phyloP scores from a whole-genome alignment of 23 red algal species.

The Cyanidiococcus yangmingshanensis region DNA sequence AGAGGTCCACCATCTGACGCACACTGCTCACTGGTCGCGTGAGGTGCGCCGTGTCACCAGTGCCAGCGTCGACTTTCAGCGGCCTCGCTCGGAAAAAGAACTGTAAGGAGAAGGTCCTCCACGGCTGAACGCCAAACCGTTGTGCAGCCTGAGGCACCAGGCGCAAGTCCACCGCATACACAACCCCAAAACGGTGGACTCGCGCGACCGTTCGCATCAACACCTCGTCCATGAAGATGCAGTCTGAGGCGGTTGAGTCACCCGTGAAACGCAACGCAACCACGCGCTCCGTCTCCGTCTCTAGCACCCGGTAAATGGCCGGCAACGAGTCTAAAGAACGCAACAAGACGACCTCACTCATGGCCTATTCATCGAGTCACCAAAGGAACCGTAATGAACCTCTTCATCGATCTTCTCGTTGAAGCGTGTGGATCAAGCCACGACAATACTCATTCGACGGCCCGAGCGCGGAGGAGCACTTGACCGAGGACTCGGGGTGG shows the following conservation, averaged over 20 bases:
- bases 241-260: not conserved
- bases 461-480: too few species aligned
- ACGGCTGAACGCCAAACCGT: not conserved
- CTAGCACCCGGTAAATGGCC: not conserved
- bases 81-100: not conserved
- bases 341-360: too few species aligned
- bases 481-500: too few species aligned
- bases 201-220: not conserved
- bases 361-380: too few species aligned
- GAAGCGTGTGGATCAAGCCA: too few species aligned
- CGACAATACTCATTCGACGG: too few species aligned
- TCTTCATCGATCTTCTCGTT: too few species aligned
- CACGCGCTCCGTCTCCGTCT: not conserved
- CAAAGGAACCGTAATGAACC: too few species aligned
- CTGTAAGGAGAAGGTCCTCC: not conserved
- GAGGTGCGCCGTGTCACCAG: not conserved
- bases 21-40: not conserved
- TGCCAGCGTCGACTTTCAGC: not conserved
- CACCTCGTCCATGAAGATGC: not conserved
- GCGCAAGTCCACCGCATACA: conserved; percentile 10
- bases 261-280: not conserved
- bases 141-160: not conserved
- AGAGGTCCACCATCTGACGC: conserved; percentile 6
- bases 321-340: not conserved
- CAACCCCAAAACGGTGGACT: not conserved